Base-by-base conservation (phyloP, 192 early-diverging fungal genomes). In the Coemansia sp. region DNA sequence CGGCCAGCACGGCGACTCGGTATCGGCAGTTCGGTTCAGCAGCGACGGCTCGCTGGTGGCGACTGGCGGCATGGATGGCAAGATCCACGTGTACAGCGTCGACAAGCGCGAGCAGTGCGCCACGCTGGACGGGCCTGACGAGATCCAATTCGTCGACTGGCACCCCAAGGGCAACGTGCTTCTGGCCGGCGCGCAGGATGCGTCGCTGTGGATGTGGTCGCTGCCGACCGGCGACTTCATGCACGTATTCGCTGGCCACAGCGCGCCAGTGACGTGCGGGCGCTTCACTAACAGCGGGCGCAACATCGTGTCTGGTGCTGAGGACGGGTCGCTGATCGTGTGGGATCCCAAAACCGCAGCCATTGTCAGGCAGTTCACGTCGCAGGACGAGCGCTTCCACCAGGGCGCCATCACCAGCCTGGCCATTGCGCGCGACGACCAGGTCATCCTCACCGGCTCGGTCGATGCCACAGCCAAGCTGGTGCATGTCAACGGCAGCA, bases 181-280 rank as follows among this genome's bases (percentile, higher is more conserved):
- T 15, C 73, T 99, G 27, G 93, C 92, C n/a, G 96, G 95, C 21
- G 86, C 90, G 36, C 83, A 85, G 48, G 98, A 98, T 79, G 91
- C 88, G 2, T 94, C 93, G 6, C 72, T 98, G 60, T 99, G 96
- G 96, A 98, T 99, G 96, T 98, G 97, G 97, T 72, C 70, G 69
- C 78, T 95, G 75, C 96, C 95, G 2, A 86, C 76, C 3, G 95
- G 95, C 42, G 87, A 87, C 39, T 94, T 93, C 73, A 97, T 99
- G 95, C 91, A 93, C 63, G 92, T 98, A 17, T 98, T 99, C 66
- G 89, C 87, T 17, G 95, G 96, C 19, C 96, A 98, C 70, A 77
- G 89, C 32, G 92, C 85, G 19, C 79, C 93, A 10, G 90, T 96
- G 27, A 92, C 93, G 10, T 92, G 91, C 63, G 98, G 95, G 1